Percentiles rank a stretch among this genome's conserved stretches.
These are phyloP conservation scores for Heterobasidion parviporum DNA, from an alignment of 1,284 basidiomycete genomes.

Conservation along the genomic window DNA sequence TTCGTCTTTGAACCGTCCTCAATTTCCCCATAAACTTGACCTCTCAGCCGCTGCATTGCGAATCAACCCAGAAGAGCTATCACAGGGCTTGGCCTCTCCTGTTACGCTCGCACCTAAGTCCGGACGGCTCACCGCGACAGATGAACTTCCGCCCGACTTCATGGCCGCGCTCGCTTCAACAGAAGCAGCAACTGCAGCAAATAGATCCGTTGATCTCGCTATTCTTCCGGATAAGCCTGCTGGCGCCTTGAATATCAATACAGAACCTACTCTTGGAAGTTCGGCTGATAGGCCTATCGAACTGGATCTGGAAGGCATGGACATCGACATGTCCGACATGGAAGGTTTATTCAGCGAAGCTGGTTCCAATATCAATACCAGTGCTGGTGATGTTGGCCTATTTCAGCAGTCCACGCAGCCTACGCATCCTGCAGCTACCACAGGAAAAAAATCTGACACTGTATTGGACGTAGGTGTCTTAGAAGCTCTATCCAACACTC, in stretches of 20 bases:
- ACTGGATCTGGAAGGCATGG: conserved; percentile 60
- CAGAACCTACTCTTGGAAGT: conserved; percentile 37
- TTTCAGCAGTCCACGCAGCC: neutral
- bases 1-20: conserved; percentile 63
- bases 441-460: conserved; percentile 16
- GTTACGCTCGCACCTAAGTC: conserved; percentile 74
- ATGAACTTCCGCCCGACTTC: conserved; percentile 48
- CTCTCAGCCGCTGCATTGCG: conserved; percentile 58
- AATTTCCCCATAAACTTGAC: conserved; percentile 65
- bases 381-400: conserved; percentile 7
- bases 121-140: conserved; percentile 44
- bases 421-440: neutral
- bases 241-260: conserved; percentile 15
- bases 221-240: conserved; percentile 20
- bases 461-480: conserved; percentile 16
- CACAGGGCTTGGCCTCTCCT: conserved; percentile 52
- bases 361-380: conserved; percentile 2
- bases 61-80: conserved; percentile 50
- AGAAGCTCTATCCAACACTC: conserved; percentile 8
- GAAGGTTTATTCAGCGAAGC: conserved; percentile 17
- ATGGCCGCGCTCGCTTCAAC: conserved; percentile 50
- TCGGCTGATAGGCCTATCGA: conserved; percentile 76
- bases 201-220: conserved; percentile 32
- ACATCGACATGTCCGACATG: conserved; percentile 35
- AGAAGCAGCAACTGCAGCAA: conserved; percentile 14